Evolutionary conservation across 2,329 filamentous ascomycete species (phyloP), one percentile per base, ranked within the genome.

Genomic region (Botrytis medusae): DNA sequence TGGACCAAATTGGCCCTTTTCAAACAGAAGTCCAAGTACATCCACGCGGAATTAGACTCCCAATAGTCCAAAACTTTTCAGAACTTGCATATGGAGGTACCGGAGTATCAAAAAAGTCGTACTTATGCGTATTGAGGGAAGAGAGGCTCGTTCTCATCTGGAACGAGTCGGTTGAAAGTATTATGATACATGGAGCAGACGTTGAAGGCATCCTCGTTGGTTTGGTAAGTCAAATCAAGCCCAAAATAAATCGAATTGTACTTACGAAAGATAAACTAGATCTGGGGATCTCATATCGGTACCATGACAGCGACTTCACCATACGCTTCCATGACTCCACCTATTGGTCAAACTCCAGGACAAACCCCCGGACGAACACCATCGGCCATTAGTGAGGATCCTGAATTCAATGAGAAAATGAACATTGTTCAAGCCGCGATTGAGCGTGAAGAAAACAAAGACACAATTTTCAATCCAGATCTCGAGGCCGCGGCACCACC

Each of bases 51-150:
- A 67, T 75, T 29, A 76, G 61, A 64, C 71, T 77, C 32, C 70
- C 72, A 46, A 84, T 87, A 57, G 83, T 82, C 20, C 83, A 85
- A 70, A 87, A 87, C 9, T 81, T 89, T 25, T 83, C 84, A 72
- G 87, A 88, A 77, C 84, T 88, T 59, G 82, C 84, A 10, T 64
- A 62, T 20, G 72, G 62, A n/a, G 62, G 54, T 12, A 63, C 72
- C 18, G 46, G 25, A 16, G 68, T 74, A 10, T 73, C 67, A 20
- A 74, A 71, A 25, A 76, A 73, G 60, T 72, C 74, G 12, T 75
- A 74, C 44, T 69, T 73, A 12, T 77, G 75, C 48, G 69, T 78
- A n/a, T 37, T 78, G 63, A 60, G 77, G 60, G 72, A 75, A 46
- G 74, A 76, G 61, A 75, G 74, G 51, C 42, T 76, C 20, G 75